phyloP scores from a whole-genome alignment of 768 basidiomycete genomes.

The Phanerochaete carnosa region DNA sequence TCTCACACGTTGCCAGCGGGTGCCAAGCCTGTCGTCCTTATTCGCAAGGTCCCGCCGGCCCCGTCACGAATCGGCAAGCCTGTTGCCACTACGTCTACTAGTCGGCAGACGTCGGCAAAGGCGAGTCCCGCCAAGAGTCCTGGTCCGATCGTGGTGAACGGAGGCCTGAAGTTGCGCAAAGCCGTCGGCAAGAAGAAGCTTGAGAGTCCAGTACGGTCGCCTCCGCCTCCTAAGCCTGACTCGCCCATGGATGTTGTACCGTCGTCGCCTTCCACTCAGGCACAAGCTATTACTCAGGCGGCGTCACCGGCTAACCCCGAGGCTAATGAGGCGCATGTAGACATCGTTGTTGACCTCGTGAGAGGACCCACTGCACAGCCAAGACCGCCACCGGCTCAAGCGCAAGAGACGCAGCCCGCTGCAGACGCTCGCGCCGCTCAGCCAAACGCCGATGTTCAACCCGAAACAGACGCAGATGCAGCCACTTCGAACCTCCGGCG shows the following conservation, averaged over 20 bases:
- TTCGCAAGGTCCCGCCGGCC: slow-evolving; percentile 30
- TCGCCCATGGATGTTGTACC: background rate
- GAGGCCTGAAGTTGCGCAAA: slow-evolving; percentile 36
- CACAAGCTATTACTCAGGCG: background rate
- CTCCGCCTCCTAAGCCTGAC: background rate
- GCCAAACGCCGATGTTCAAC: background rate
- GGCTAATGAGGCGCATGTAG: background rate
- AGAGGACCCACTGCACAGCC: background rate
- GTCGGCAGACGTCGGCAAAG: background rate
- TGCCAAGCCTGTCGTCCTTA: slow-evolving; percentile 26
- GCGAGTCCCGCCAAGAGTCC: slow-evolving; percentile 3
- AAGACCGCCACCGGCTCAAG: background rate
- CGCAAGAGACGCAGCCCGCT: background rate
- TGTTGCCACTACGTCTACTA: background rate
- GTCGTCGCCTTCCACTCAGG: background rate
- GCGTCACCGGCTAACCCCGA: background rate
- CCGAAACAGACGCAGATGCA: slow-evolving; percentile 8
- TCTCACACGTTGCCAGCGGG: slow-evolving; percentile 18
- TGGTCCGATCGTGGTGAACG: slow-evolving; percentile 15
- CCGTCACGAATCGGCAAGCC: slow-evolving; percentile 13
- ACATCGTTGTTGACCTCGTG: background rate
- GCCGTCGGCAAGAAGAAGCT: slow-evolving; percentile 34
- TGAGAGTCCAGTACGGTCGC: background rate
- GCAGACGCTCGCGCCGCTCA: background rate
- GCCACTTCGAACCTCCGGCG: slow-evolving; percentile 33